phyloP scores from a whole-genome alignment of 1,139 yeast genomes.

The Citeromyces hawaiiensis region DNA sequence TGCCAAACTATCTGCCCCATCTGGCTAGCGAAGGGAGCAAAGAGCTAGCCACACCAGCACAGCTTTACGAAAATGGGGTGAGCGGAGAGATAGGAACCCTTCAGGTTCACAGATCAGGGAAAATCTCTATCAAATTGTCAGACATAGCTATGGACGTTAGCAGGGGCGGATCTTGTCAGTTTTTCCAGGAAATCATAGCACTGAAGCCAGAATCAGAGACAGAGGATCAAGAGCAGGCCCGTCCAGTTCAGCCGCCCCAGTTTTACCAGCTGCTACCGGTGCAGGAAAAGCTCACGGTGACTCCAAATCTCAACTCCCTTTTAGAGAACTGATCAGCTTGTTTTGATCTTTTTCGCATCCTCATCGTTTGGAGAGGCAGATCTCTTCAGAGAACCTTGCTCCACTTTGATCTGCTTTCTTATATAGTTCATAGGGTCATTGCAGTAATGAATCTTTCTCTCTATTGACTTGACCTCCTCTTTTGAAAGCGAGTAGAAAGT shows the following conservation, averaged over 20 bases:
- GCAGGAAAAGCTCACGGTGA: constrained; percentile 35
- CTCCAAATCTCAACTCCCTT: constrained; percentile 19
- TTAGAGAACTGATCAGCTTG: constrained; percentile 4
- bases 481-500: constrained; percentile 30
- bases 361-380: neutral
- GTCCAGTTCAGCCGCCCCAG: constrained; percentile 12
- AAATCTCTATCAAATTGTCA: constrained; percentile 61
- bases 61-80: constrained; percentile 7
- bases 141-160: constrained; percentile 55
- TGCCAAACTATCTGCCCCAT: constrained; percentile 56
- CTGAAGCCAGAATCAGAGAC: constrained; percentile 18
- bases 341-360: neutral
- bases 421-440: constrained; percentile 32
- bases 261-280: constrained; percentile 52
- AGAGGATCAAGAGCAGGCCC: neutral
- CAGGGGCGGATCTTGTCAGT: constrained; percentile 61
- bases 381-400: neutral
- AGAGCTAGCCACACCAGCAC: constrained; percentile 5
- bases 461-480: constrained; percentile 50
- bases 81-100: constrained; percentile 60
- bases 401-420: constrained; percentile 6
- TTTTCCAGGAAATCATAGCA: constrained; percentile 65
- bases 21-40: constrained; percentile 19
- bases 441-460: constrained; percentile 49
- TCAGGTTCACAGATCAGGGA: constrained; percentile 74